phyloP scores from a whole-genome alignment of 306 rosid genomes.

The Ammopiptanthus mongolicus region DNA sequence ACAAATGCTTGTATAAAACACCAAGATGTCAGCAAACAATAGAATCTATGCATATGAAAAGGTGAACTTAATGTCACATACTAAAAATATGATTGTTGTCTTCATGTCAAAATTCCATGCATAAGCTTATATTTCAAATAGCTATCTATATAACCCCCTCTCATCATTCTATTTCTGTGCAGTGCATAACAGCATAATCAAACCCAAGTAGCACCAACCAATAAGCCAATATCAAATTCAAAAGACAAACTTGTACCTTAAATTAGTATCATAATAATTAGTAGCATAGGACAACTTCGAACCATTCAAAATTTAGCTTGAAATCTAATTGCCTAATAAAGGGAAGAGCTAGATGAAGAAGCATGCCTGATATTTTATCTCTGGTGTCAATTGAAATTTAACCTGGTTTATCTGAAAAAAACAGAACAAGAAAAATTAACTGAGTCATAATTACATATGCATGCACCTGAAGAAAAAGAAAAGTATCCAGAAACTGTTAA shows the following conservation, averaged over 20 bases:
- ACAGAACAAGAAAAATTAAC: slow-evolving; percentile 16
- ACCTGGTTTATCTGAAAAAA: slow-evolving; percentile 79
- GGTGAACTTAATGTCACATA: background rate
- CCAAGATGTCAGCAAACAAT: too few species aligned
- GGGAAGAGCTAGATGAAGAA: slow-evolving; percentile 17
- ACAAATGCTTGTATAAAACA: background rate
- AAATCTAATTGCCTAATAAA: slow-evolving; percentile 11
- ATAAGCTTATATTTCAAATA: background rate
- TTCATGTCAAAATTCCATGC: background rate
- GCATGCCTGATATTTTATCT: slow-evolving; percentile 87
- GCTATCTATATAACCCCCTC: background rate
- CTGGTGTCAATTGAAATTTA: slow-evolving; percentile 88
- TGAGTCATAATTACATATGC: background rate
- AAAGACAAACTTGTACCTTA: background rate
- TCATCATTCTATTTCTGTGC: background rate
- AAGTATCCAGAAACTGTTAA: background rate
- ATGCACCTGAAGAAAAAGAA: slow-evolving; percentile 12
- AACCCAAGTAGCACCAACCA: background rate
- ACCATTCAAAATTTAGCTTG: background rate
- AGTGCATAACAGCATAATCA: background rate
- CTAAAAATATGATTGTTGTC: background rate
- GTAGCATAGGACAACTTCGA: background rate
- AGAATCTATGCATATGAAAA: background rate
- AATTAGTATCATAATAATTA: background rate
- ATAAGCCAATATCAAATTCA: background rate